Base-by-base conservation (phyloP, 345 rosid genomes). In the Lepidium didymum region DNA sequence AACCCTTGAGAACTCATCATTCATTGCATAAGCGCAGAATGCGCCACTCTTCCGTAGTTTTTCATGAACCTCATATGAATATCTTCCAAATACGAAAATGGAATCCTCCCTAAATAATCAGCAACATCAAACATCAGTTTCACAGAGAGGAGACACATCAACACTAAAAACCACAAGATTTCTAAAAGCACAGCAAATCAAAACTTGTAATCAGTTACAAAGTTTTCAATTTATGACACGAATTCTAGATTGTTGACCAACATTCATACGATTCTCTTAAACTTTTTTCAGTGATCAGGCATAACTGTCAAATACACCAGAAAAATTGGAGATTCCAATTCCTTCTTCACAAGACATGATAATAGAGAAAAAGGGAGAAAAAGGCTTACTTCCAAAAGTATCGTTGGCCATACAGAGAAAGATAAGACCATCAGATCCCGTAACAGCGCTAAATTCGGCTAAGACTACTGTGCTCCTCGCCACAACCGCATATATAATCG, bases 381-480 rank as follows among this genome's bases (percentile, higher is more conserved):
- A 34, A 61, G 2, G 6, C 96, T 41, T 57, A 94, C 99, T 87
- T 71, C 99, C 99, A 14, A 94, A 91, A 67, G 93, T 83, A 34
- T 91, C 96, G 68, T 91, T 87, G 23, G 99, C 97, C 99, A 94
- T 91, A 72, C 97, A 94, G 75, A 94, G 90, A 75, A 89, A 94
- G 68, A 79, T 79, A 72, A 94, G 86, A 59, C 96, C 96, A 68
- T 86, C 91, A 41, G 96, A 89, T 87, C 99, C 99, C 6, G 96
- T 84, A 52, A 89, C 97, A 37, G 95, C 99, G 79, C 93, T 91
- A 83, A 94, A 94, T 78, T 94, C 99, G 21, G 99, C 92, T 54
- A 94, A 79, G 18, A 89, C 92, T 66, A 94, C 96, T 75, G 96
- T 91, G 19, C 90, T 96, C 42, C 96, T 78, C 36, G 99, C 93